Evolutionary conservation across 495 filamentous ascomycete genomes (phyloP), one percentile per base, ranked within the genome.

Genomic region (Aspergillus conjunctus): DNA sequence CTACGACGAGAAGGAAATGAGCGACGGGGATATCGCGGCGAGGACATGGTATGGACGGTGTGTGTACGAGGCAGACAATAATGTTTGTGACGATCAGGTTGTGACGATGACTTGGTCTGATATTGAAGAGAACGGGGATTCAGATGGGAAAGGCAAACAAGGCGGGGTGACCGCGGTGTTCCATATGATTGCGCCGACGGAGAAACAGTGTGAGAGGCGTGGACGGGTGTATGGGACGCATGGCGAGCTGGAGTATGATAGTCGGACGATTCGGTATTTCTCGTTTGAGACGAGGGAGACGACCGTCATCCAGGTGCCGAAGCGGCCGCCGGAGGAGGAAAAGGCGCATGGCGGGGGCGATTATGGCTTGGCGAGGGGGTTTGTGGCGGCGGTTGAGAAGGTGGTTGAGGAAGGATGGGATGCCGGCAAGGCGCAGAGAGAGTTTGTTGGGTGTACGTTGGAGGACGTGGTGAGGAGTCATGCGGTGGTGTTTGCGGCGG

Each of bases 121-220:
- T 51, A 21, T 14, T 32, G n/a, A 17, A 30, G n/a, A 18, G 5
- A 26, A 2, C 5, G 26, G 26, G n/a, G n/a, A n/a, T n/a, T n/a
- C n/a, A 46, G 32, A 58, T 15, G 17, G 49, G 20, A 26, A 54
- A 49, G 86, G 89, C 21, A 43, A 48, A 22, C 9, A 22, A 51
- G 21, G 7, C 6, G 83, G 90, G 12, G 98, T 97, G 73, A 92
- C 87, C 15, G 94, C 95, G 0, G 85, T 84, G 7, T 89, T 98
- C 72, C 93, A 96, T 70, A 97, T 98, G 94, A 87, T 93, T 21
- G 92, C 93, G 5, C 88, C 90, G 48, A 96, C 93, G 0, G 87
- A 94, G 71, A 85, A 83, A 69, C 88, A 95, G 48, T 97, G 94
- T 71, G 82, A 93, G 53, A 82, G 94, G 2, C 86, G 91, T 7